phyloP scores from a whole-genome alignment of 2,329 filamentous ascomycete genomes.

The Apiospora saccharicola region DNA sequence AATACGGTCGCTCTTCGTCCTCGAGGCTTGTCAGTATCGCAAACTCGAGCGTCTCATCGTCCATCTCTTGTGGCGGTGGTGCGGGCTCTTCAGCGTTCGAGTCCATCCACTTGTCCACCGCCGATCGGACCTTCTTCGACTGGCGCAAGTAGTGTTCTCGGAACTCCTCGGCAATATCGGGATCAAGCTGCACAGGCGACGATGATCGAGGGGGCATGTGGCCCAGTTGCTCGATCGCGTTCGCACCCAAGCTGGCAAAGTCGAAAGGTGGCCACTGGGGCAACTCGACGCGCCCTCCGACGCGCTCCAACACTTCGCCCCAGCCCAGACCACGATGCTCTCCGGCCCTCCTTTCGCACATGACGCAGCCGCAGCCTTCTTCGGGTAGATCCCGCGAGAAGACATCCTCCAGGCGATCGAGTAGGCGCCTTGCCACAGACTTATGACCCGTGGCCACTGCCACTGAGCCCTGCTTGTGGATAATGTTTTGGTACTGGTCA shows the following conservation, averaged over 20 bases:
- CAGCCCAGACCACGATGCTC: slow-evolving; percentile 82
- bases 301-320: slow-evolving; percentile 94
- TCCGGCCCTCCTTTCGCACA: slow-evolving; percentile 73
- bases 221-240: slow-evolving; percentile 69
- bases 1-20: slow-evolving; percentile 77
- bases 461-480: slow-evolving; percentile 84
- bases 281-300: slow-evolving; percentile 86
- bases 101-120: slow-evolving; percentile 89
- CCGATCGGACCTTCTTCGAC: slow-evolving; percentile 89
- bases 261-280: slow-evolving; percentile 90
- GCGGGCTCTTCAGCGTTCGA: slow-evolving; percentile 77
- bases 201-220: slow-evolving; percentile 63
- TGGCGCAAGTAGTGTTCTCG: slow-evolving; percentile 91
- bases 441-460: slow-evolving; percentile 95
- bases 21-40: slow-evolving; percentile 90
- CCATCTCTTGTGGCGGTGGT: slow-evolving; percentile 84
- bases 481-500: slow-evolving; percentile 84
- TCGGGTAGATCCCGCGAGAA: slow-evolving; percentile 91
- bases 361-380: slow-evolving; percentile 84
- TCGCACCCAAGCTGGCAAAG: slow-evolving; percentile 67
- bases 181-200: slow-evolving; percentile 79
- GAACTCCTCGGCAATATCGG: slow-evolving; percentile 93
- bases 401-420: slow-evolving; percentile 91
- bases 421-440: slow-evolving; percentile 86
- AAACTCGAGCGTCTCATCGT: slow-evolving; percentile 93